A percentile compares a stretch with the other conserved stretches of the same genome.
phyloP scores from a whole-genome alignment of 495 filamentous ascomycete genomes.

The Baudoinia panamericana region DNA sequence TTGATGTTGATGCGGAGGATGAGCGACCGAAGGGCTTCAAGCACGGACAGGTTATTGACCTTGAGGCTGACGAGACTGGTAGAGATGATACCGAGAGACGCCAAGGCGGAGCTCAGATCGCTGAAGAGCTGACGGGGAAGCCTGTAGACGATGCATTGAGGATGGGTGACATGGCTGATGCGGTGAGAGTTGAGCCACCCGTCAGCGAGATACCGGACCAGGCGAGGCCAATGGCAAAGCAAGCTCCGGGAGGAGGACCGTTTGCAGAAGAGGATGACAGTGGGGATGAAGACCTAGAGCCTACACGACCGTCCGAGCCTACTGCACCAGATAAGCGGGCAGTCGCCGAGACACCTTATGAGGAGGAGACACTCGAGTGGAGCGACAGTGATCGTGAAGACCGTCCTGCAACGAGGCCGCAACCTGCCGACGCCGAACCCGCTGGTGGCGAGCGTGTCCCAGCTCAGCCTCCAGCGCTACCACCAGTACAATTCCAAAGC shows the following conservation, averaged over 20 bases:
- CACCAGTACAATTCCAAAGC: too few species aligned
- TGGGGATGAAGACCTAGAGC: not conserved
- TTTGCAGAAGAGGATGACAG: not conserved
- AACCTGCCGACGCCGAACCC: slow-evolving; percentile 9
- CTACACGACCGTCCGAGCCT: too few species aligned
- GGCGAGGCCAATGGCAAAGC: not conserved
- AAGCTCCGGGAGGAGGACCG: not conserved
- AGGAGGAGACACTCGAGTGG: slow-evolving; percentile 29
- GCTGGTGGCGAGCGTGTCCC: slow-evolving; percentile 6
- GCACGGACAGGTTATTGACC: slow-evolving; percentile 21
- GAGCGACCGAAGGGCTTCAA: slow-evolving; percentile 3
- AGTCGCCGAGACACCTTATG: too few species aligned
- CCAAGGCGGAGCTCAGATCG: slow-evolving; percentile 5
- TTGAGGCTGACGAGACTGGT: slow-evolving; percentile 26
- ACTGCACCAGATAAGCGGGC: too few species aligned
- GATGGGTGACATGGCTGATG: slow-evolving; percentile 35
- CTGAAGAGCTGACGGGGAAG: not conserved
- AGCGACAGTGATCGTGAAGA: slow-evolving; percentile 31
- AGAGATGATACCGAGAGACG: too few species aligned
- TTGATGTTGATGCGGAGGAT: slow-evolving; percentile 28
- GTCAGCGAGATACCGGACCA: slow-evolving; percentile 4
- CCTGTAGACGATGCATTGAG: slow-evolving; percentile 22
- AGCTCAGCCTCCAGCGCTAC: too few species aligned
- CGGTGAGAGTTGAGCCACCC: slow-evolving; percentile 33
- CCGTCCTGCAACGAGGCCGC: slow-evolving; percentile 12